Base-by-base conservation (phyloP, 2,329 filamentous ascomycete genomes). In the Colletotrichum scovillei region DNA sequence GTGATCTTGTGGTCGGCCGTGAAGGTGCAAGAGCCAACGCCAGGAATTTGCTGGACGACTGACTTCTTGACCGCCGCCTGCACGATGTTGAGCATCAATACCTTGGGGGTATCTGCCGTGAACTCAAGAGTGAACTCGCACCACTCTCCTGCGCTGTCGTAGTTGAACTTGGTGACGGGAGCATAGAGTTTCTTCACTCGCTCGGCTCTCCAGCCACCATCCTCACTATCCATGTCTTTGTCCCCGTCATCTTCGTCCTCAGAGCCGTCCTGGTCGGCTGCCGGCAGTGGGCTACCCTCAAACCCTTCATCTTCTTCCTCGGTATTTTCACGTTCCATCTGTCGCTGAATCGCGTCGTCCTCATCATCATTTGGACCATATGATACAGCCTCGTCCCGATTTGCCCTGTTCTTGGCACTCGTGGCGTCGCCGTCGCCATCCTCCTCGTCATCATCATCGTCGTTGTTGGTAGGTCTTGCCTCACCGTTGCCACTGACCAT, bases 351-450 rank as follows among this genome's bases (percentile, higher is more conserved):
- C 46, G 89, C 92, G 76, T 94, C 90, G 79, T 98, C 97, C 4
- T 96, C 96, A 5, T 98, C 95, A 79, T 98, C 97, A 59, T 97
- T 97, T 42, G 92, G 94, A 52, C 95, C 96, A 77, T 98, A 98
- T 16, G 95, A 97, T 2, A 96, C 92, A 35, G 93, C 94, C 82
- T 98, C 94, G 65, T 89, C 87, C 53, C 94, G 92, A 81, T 97
- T 97, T 58, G 91, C 90, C 78, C 89, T 91, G 79, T 92, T 89
- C 84, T 95, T 97, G 77, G 90, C 91, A 75, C 89, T 91, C 4
- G 91, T 95, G 63, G 90, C 94, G 79, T 97, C 94, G 69, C 91
- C 92, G 67, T 97, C 95, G 57, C 92, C 94, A 32, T 91, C 92
- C n/a, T 92, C 90, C 71, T 94, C 93, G 53, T 93, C 92, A 58